phyloP scores from a whole-genome alignment of 2,329 filamentous ascomycete species.

The Penicillium sp. region DNA sequence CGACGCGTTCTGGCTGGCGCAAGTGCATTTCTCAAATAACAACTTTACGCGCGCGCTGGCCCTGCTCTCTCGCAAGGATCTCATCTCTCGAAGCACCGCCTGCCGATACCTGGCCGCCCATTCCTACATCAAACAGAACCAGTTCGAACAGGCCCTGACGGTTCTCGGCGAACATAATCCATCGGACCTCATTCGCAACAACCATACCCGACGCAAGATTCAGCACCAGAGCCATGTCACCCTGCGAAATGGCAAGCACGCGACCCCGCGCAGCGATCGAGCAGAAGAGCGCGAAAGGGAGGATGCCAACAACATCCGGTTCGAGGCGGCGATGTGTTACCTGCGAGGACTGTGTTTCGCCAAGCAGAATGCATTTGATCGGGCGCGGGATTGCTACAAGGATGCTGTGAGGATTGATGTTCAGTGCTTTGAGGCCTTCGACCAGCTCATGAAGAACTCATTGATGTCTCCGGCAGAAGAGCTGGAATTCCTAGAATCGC shows the following conservation, averaged over 20 bases:
- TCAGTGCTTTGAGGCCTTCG: constrained; percentile 97
- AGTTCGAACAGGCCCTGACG: constrained; percentile 83
- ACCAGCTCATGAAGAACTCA: constrained; percentile 95
- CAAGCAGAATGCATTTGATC: constrained; percentile 95
- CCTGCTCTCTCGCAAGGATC: constrained; percentile 80
- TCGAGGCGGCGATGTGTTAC: constrained; percentile 97
- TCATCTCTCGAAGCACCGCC: constrained; percentile 77
- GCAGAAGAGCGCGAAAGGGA: constrained; percentile 67
- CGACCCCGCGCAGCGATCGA: constrained; percentile 54
- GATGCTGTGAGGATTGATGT: constrained; percentile 95
- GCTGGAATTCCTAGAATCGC: constrained; percentile 81
- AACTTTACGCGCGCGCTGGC: constrained; percentile 92
- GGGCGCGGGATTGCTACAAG: constrained; percentile 98
- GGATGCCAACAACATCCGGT: constrained; percentile 74
- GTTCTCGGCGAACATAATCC: constrained; percentile 92
- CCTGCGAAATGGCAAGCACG: constrained; percentile 49
- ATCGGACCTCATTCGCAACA: constrained; percentile 77
- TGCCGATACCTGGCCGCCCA: constrained; percentile 92
- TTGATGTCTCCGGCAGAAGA: constrained; percentile 88
- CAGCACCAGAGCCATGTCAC: constrained; percentile 62
- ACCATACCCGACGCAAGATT: constrained; percentile 68
- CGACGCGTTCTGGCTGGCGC: constrained; percentile 97
- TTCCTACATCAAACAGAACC: constrained; percentile 88
- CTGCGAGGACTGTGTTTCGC: constrained; percentile 90
- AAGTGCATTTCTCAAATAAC: constrained; percentile 92